Evolutionary conservation across 331 rosid genomes (phyloP).

Genomic region (Pyrus hybrid): DNA sequence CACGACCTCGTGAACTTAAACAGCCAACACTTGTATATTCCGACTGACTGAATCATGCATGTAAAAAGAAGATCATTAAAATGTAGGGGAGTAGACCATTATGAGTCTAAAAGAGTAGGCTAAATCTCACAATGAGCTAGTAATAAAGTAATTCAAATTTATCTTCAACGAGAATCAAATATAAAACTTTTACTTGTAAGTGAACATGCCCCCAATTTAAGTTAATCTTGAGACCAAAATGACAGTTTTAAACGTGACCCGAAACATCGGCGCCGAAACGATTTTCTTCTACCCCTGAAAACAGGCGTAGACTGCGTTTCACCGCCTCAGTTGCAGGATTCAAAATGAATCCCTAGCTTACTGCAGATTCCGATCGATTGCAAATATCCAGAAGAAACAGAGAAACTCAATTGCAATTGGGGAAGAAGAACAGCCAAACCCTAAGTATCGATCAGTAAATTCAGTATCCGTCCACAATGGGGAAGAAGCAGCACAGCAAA

Average conservation of each 20-base stretch:
- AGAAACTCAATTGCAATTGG: neutral
- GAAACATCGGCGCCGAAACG: neutral
- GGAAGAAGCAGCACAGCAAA: slow-evolving; percentile 97
- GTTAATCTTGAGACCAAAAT: neutral
- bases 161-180: rapidly evolving
- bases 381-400: neutral
- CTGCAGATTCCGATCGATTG: neutral
- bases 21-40: too few species aligned
- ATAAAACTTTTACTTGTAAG: rapidly evolving
- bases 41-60: too few species aligned
- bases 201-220: too few species aligned
- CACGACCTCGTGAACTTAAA: too few species aligned
- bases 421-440: neutral
- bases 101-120: too few species aligned
- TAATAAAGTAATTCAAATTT: too few species aligned
- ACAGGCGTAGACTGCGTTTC: neutral
- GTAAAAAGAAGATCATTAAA: too few species aligned
- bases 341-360: neutral
- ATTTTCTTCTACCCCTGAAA: neutral
- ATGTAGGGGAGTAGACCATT: too few species aligned
- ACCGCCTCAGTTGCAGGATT: neutral
- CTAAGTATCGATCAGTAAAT: neutral
- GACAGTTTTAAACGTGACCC: neutral
- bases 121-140: rapidly evolving
- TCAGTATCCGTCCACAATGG: slow-evolving; percentile 33